Conservation (phyloP, 2,329 filamentous ascomycete genomes). For the Fusarium sp. region DNA sequence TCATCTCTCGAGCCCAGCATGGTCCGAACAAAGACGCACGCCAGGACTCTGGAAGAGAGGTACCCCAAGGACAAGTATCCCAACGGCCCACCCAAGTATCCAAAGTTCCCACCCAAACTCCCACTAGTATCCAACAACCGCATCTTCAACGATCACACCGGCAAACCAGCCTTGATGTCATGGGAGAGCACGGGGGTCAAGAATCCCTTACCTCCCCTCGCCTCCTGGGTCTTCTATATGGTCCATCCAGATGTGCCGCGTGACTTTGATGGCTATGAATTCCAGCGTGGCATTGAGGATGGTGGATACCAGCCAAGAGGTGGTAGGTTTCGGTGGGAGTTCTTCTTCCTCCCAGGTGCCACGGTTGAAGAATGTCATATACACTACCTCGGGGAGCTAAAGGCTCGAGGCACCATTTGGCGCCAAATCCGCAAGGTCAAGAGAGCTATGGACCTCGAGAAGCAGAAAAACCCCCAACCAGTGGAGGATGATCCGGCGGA, state of each 20-base stretch:
- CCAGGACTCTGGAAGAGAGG: not conserved
- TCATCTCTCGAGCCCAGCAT: not conserved
- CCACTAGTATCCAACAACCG: not conserved
- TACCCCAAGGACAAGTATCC: not conserved
- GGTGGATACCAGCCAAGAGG: accelerated
- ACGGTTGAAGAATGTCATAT: not conserved
- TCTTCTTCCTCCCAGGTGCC: not conserved
- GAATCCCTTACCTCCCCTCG: not conserved
- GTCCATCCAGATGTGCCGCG: not conserved
- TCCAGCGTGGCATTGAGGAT: not conserved
- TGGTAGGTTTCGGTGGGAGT: not conserved
- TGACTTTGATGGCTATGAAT: not conserved
- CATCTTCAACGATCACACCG: not conserved
- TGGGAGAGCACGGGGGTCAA: not conserved
- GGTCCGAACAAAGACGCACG: not conserved
- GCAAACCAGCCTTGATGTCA: not conserved
- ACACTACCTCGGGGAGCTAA: not conserved
- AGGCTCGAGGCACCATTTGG: not conserved
- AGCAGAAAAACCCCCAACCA: not conserved
- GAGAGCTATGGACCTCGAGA: not conserved
- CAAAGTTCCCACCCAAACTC: too few relatives aligned
- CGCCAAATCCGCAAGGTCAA: not conserved
- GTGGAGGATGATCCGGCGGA: not conserved
- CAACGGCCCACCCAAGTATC: not conserved
- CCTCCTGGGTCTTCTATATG: not conserved